Evolutionary conservation across 352 stramenopile species (phyloP), one percentile per base, ranked within the genome.

Genomic region (Peronospora tabacina): DNA sequence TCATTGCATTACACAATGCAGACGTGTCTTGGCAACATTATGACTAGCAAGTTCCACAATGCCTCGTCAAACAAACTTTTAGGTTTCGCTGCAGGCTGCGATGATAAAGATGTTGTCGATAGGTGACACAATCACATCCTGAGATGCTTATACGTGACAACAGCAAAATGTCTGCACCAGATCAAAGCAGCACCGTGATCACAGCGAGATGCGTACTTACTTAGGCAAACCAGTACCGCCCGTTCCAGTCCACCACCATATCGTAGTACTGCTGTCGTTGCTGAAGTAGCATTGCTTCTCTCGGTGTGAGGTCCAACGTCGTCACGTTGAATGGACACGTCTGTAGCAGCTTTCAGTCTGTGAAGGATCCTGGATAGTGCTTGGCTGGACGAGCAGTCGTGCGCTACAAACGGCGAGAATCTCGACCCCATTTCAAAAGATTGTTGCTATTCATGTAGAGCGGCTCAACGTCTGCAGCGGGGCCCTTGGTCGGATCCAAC

Each of bases 361-460:
- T 64, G 34, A 72, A 70, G 10, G 62, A 70, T 17, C 68, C 68
- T 0, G 66, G 63, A 61, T 66, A 76, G 8, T 66, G 13, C 15
- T 55, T 49, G 17, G 56, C 63, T 12, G 47, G 52, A 8, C 61
- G 58, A 46, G 68, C 62, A 46, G 35, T 36, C 7, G 63, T 66
- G 28, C 57, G 55, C 37, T 68, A 72, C 41, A 74, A 29, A 9
- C 34, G 55, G 9, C 44, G 46, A 35, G 32, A 35, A 8, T 47
- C 43, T 12, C 37, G 44, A 32, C 60, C 50, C 60, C 57, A 74
- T 15, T 61, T 44, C 8, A 77, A 44, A 40, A 81, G 68, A 37
- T 69, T 53, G 43, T 81, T 64, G 43, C 70, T 81, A 52, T 81
- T 81, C 43, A 73, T 72, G 47, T 81, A 81, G 44, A 80, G 53